phyloP scores from a whole-genome alignment of 345 rosid genomes.

The Mallotus nudiflorus region DNA sequence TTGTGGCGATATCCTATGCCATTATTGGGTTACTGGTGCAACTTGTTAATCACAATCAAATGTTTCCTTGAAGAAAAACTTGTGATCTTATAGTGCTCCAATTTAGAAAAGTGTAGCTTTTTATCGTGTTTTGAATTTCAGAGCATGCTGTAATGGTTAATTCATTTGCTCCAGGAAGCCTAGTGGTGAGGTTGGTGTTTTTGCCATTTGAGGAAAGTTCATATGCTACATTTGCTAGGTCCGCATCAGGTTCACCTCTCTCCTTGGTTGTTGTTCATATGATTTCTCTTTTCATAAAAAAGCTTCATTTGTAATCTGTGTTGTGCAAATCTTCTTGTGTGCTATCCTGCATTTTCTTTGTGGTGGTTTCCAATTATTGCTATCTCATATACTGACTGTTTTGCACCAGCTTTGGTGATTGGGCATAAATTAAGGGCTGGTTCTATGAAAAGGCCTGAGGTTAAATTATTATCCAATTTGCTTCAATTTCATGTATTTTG shows the following conservation, averaged over 20 bases:
- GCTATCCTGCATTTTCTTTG: background rate
- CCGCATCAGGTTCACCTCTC: constrained; percentile 89
- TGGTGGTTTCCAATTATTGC: background rate
- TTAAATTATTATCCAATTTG: background rate
- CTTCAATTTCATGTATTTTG: background rate
- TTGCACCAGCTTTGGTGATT: background rate
- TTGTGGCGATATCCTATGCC: constrained; percentile 6
- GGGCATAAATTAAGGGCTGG: background rate
- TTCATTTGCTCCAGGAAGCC: constrained; percentile 61
- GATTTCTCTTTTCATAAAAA: constrained; percentile 6
- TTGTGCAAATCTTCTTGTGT: background rate
- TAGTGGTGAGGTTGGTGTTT: constrained; percentile 91
- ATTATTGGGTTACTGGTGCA: constrained; percentile 1
- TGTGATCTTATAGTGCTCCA: constrained; percentile 10
- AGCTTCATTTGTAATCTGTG: background rate
- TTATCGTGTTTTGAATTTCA: background rate
- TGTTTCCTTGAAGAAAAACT: constrained; percentile 16
- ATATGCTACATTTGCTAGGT: constrained; percentile 92
- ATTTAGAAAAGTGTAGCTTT: constrained; percentile 6
- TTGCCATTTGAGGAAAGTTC: constrained; percentile 98
- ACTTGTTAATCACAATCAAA: constrained; percentile 6
- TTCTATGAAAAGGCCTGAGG: background rate
- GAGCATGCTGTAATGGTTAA: constrained; percentile 17
- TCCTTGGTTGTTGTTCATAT: constrained; percentile 30
- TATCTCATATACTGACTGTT: background rate